Conservation (phyloP, 1,284 basidiomycete genomes). For the Garcileccinum viscosum region DNA sequence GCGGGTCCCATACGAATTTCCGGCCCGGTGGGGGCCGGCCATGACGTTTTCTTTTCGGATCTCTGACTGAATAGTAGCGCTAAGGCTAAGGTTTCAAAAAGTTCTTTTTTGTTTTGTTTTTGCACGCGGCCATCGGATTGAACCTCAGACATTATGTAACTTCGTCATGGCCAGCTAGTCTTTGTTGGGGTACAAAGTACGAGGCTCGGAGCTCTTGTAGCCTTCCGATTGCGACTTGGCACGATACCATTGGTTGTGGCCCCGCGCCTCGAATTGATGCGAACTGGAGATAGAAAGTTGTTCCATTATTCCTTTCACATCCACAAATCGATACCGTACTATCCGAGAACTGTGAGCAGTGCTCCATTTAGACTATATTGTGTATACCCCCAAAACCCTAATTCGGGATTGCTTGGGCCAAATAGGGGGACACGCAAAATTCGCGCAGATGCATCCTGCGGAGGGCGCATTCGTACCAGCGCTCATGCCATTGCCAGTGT, state of each 20-base stretch:
- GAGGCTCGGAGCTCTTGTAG: neutral
- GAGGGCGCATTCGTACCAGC: neutral
- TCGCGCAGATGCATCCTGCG: neutral
- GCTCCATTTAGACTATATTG: neutral
- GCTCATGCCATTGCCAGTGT: neutral
- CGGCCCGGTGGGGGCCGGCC: neutral
- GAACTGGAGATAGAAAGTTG: neutral
- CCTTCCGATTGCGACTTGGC: neutral
- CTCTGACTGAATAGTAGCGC: neutral
- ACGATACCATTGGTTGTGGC: neutral
- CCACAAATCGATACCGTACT: neutral
- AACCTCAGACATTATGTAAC: neutral
- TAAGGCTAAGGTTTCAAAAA: neutral
- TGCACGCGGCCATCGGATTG: neutral
- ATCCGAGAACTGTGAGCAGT: neutral
- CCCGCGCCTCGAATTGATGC: neutral
- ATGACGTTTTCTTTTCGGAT: conserved; percentile 26
- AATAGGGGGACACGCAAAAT: neutral
- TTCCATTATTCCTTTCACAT: neutral
- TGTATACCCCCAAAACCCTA: neutral
- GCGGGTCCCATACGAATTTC: neutral
- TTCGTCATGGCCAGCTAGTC: neutral
- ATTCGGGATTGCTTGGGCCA: neutral
- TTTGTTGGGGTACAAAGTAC: neutral
- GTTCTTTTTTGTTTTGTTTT: neutral